Evolutionary conservation across 2,329 filamentous ascomycete genomes (phyloP), one percentile per base, ranked within the genome.

Genomic region (Hymenoscyphus fraxineus): DNA sequence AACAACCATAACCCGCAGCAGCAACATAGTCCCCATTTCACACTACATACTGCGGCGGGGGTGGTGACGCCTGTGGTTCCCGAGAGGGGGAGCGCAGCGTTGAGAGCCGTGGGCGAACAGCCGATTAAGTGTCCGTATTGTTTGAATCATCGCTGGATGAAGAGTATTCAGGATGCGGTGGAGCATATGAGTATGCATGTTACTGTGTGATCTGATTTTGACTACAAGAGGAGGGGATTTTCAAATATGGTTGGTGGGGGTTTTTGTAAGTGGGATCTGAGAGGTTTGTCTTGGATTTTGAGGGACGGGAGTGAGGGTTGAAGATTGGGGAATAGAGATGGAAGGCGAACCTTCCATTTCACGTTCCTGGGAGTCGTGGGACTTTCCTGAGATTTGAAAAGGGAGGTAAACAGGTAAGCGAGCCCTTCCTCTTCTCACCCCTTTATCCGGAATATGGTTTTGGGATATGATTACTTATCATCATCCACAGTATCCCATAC

Each of bases 151-250:
- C 64, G 73, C 44, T 74, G 72, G 73, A 69, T 75, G 69, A 69
- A 67, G 44, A 73, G 67, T 62, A 73, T 75, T 27, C 72, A 73
- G 63, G 73, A 75, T 66, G 73, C 73, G 27, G 73, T 75, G 3
- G 72, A 75, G 57, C 73, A 75, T 65, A 74, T 75, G 73, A 73
- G 71, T 66, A 74, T 75, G 73, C 73, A 75, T 66, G 73, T 75
- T 64, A 71, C 73, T 13, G 72, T 74, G 51, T 71, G 58, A 68
- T 55, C 10, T 27, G 27, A 27, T 12, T 22, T 12, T 6, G 10
- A 54, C 6, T 2, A 19, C 4, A 51, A 19, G 2, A 7, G 7
- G 7, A 51, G 44, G 44, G 47, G 47, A 27, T 54, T 54, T 15
- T 5, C 9, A 27, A 13, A 27, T 13, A 13, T 22, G 22, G 22